A percentile compares a stretch with the other conserved stretches of the same genome.
phyloP scores from a whole-genome alignment of 345 rosid species.

The Excoecaria agallocha region DNA sequence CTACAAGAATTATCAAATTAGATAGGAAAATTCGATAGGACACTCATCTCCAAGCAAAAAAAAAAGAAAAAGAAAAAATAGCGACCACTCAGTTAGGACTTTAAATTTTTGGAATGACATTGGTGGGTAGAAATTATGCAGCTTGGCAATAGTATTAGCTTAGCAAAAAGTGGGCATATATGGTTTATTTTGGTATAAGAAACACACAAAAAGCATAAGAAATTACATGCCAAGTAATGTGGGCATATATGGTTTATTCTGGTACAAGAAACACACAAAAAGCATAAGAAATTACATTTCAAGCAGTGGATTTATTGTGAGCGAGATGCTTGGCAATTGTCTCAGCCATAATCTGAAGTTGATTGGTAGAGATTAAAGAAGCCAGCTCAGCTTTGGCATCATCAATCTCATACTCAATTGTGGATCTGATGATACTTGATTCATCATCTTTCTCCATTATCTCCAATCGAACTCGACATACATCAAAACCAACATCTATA shows the following conservation, averaged over 20 bases:
- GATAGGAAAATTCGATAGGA: too few species aligned
- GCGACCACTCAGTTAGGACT: too few species aligned
- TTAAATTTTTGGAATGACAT: too few species aligned
- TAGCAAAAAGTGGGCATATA: too few species aligned
- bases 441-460: constrained; percentile 37
- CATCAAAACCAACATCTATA: constrained; percentile 30
- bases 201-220: not conserved
- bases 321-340: constrained; percentile 23
- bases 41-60: too few species aligned
- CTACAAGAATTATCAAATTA: too few species aligned
- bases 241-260: too few species aligned
- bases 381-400: constrained; percentile 24
- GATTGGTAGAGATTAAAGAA: constrained; percentile 20
- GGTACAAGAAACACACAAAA: not conserved
- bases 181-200: too few species aligned
- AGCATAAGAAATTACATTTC: not conserved
- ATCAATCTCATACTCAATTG: constrained; percentile 33
- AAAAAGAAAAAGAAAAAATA: too few species aligned
- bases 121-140: too few species aligned
- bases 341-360: constrained; percentile 25
- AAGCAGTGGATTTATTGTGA: not conserved
- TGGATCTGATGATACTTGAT: constrained; percentile 26
- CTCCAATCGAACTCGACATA: constrained; percentile 19
- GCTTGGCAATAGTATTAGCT: too few species aligned
- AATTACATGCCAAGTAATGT: not conserved